Evolutionary conservation across 805 yeast species (phyloP), one percentile per base, ranked within the genome.

Genomic region (Hanseniaspora lachancei): DNA sequence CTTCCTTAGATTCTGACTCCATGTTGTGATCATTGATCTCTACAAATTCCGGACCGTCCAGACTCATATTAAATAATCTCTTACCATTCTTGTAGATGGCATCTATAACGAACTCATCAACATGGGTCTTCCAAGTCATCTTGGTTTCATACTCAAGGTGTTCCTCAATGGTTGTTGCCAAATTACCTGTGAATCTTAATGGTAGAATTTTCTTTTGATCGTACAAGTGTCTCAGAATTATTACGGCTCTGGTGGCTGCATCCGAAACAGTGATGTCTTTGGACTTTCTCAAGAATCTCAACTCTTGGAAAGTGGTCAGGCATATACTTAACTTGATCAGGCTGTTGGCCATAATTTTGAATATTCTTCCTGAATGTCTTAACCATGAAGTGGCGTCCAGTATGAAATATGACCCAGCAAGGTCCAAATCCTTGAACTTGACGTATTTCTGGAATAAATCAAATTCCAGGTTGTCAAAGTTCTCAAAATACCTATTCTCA

Each of bases 311-410:
- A 6, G 85, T 87, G 20, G 86, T 81, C 57, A 85, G 70, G 43
- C 93, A 89, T 5, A 84, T 79, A 61, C 81, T 77, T 24, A 81
- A 70, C 59, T 75, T 78, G 58, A 85, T 74, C 2, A 83, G 76
- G 15, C 74, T 75, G 60, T 78, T 77, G 35, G 82, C 73, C 13
- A 83, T 76, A 61, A 86, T 79, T 64, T 85, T 85, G 69, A 75
- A 85, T 21, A 85, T 72, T 58, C 83, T 75, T 1, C 91, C 95
- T 65, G 89, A 84, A 63, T 84, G 89, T 62, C 84, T 82, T 60
- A 85, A 70, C 89, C 91, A 85, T 57, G 84, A 79, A 60, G 86
- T 84, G 1, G 93, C 84, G 67, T 85, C 95, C 57, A 85, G 70
- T 0, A 86, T 77, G 55, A 84, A 74, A 61, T 74, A 74, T 0